These are phyloP conservation scores for Leccinum arenicola DNA, from an alignment of 768 basidiomycete species.

Conservation along the genomic window DNA sequence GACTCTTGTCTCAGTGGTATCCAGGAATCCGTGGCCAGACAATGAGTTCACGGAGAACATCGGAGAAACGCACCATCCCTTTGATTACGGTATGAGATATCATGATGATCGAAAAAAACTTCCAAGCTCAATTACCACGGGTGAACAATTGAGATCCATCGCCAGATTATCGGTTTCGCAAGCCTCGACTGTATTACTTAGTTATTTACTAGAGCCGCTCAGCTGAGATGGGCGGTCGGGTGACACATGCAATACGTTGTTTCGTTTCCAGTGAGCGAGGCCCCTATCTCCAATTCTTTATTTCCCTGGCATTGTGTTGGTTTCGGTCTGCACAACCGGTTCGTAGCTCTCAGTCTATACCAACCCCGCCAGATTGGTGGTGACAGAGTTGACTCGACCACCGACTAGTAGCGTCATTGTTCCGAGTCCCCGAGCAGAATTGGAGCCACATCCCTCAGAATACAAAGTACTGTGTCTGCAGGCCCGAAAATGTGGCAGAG, in stretches of 20 bases:
- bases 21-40: not conserved
- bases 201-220: not conserved
- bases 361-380: too few relatives aligned
- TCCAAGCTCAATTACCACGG: not conserved
- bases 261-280: not conserved
- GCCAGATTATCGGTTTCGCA: not conserved
- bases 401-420: too few relatives aligned
- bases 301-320: too few relatives aligned
- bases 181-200: not conserved
- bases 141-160: not conserved
- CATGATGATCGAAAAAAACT: not conserved
- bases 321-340: too few relatives aligned
- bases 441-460: too few relatives aligned
- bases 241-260: not conserved
- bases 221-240: not conserved
- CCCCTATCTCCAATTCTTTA: too few relatives aligned
- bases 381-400: too few relatives aligned
- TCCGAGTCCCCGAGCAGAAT: too few relatives aligned
- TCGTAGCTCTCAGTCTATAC: too few relatives aligned
- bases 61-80: not conserved
- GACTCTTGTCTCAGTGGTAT: not conserved
- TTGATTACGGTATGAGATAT: not conserved
- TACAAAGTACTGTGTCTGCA: too few relatives aligned
- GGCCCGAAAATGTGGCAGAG: too few relatives aligned
- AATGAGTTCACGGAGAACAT: too few relatives aligned